phyloP scores from a whole-genome alignment of 129 eudicot species.

The Centella asiatica region DNA sequence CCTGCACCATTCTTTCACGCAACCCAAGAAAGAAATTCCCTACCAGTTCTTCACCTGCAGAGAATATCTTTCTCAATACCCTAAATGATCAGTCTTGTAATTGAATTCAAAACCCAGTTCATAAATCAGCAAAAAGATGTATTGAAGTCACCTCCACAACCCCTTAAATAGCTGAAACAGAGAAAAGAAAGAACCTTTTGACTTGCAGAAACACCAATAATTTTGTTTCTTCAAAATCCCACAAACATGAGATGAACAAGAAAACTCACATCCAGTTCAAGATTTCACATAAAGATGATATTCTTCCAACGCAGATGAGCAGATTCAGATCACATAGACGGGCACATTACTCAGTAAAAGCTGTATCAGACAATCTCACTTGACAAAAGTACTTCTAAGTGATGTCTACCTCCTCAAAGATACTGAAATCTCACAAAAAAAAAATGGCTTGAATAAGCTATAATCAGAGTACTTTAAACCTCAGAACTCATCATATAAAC shows the following conservation, averaged over 20 bases:
- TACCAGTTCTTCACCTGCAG: neutral
- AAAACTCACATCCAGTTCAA: conserved; percentile 38
- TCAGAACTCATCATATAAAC: neutral
- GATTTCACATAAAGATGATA: conserved; percentile 11
- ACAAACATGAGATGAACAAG: conserved; percentile 3
- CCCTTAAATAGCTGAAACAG: conserved; percentile 2
- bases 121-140: neutral
- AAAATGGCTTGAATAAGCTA: conserved; percentile 33
- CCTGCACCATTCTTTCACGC: conserved; percentile 10
- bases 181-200: conserved; percentile 21
- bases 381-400: conserved; percentile 11
- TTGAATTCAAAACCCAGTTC: conserved; percentile 16
- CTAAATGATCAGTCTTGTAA: conserved; percentile 2
- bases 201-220: conserved; percentile 23
- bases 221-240: conserved; percentile 22
- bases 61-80: conserved; percentile 11
- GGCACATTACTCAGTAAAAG: conserved; percentile 17
- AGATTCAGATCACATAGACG: conserved; percentile 41
- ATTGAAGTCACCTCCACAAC: conserved; percentile 6
- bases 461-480: conserved; percentile 49
- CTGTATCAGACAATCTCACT: conserved; percentile 10
- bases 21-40: conserved; percentile 1
- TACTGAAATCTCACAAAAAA: conserved; percentile 32
- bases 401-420: conserved; percentile 24
- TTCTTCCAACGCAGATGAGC: conserved; percentile 5